phyloP scores from a whole-genome alignment of 176 grass and related monocot genomes.

The Chrysopogon serrulatus region DNA sequence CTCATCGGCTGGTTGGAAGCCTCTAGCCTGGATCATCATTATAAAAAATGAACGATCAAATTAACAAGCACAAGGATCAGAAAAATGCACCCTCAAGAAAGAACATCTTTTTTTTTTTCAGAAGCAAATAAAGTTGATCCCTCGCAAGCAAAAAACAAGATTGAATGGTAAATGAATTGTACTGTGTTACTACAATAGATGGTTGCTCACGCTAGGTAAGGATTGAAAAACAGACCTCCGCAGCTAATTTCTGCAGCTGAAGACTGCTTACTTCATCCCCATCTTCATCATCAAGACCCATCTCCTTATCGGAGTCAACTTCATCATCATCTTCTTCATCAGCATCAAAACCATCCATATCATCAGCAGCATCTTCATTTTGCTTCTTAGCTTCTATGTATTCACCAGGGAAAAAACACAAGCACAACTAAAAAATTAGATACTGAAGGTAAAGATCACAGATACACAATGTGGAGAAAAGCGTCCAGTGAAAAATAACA shows the following conservation, averaged over 20 bases:
- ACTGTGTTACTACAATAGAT: not conserved
- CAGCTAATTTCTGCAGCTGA: slow-evolving; percentile 63
- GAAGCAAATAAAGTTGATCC: not conserved
- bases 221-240: slow-evolving; percentile 58
- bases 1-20: slow-evolving; percentile 75
- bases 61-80: not conserved
- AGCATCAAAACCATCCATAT: slow-evolving; percentile 81
- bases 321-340: slow-evolving; percentile 75
- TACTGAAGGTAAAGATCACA: not conserved
- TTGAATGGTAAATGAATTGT: not conserved
- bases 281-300: slow-evolving; percentile 86
- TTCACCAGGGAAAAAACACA: not conserved
- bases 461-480: not conserved
- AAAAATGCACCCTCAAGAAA: slow-evolving; percentile 1
- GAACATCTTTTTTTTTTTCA: not conserved
- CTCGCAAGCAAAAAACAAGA: too few species aligned
- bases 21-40: slow-evolving; percentile 59
- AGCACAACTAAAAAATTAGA: not conserved
- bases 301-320: slow-evolving; percentile 67
- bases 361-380: slow-evolving; percentile 46
- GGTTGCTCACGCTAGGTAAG: not conserved
- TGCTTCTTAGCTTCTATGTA: slow-evolving; percentile 58
- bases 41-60: not conserved
- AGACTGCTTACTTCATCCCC: slow-evolving; percentile 69
- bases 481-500: not conserved